phyloP scores from a whole-genome alignment of 108 stramenopile species.

The Mayamaea pseudoterrestris region DNA sequence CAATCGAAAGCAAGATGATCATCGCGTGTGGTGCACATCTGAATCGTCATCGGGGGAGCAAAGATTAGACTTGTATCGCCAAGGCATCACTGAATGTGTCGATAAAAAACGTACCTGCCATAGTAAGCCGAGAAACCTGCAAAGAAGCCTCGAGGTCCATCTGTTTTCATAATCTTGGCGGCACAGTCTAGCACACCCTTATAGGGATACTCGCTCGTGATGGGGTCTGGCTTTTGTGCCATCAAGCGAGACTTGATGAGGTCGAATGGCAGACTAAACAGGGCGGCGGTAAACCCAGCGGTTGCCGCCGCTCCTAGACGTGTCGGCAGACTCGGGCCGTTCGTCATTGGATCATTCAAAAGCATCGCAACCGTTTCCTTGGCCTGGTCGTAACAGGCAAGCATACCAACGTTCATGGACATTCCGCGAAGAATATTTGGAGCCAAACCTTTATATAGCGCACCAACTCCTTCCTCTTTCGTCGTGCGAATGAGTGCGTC shows the following conservation, averaged over 20 bases:
- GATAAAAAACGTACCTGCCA: too few species aligned
- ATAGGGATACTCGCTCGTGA: slow-evolving; percentile 87
- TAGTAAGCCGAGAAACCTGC: slow-evolving; percentile 94
- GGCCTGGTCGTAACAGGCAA: slow-evolving; percentile 98
- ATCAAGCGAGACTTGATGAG: slow-evolving; percentile 94
- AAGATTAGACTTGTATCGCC: too few species aligned
- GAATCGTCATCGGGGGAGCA: too few species aligned
- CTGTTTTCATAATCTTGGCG: slow-evolving; percentile 58
- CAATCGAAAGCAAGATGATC: slow-evolving; percentile 94
- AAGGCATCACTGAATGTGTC: too few species aligned
- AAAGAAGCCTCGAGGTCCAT: slow-evolving; percentile 92
- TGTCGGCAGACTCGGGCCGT: slow-evolving; percentile 72
- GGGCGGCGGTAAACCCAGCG: slow-evolving; percentile 92
- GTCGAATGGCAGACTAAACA: slow-evolving; percentile 95
- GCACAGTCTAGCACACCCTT: slow-evolving; percentile 81
- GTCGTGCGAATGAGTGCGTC: slow-evolving; percentile 85
- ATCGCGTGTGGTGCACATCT: slow-evolving; percentile 99
- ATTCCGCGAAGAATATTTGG: slow-evolving; percentile 96
- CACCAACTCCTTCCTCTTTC: slow-evolving; percentile 86
- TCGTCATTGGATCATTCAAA: slow-evolving; percentile 67
- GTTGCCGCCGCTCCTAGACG: slow-evolving; percentile 64
- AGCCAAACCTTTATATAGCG: slow-evolving; percentile 87
- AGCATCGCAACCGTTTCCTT: slow-evolving; percentile 73
- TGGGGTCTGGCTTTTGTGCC: slow-evolving; percentile 73
- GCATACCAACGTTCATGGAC: slow-evolving; percentile 99